Base-by-base conservation (phyloP, 1,139 yeast species). In the Meyerozyma guilliermondii region DNA sequence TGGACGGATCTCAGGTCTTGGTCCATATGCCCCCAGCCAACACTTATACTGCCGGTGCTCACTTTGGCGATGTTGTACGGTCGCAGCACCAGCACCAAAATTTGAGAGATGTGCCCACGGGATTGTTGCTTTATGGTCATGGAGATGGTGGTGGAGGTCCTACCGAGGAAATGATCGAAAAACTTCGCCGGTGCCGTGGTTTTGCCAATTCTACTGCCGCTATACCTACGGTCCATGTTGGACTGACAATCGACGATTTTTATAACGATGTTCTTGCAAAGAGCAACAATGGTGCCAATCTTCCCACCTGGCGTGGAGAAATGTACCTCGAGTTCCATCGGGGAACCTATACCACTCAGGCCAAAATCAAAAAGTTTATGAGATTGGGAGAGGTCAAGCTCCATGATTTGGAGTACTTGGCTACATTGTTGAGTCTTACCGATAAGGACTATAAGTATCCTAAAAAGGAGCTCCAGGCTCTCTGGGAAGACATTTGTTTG, bases 131-230 rank as follows among this genome's bases (percentile, higher is more conserved):
- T 42, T 92, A 80, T 55, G 98, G 98, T 34, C 81, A 85, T 54
- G 98, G 98, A 57, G 98, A 92, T 58, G 98, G 98, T 53, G 98
- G 98, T 48, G 98, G 98, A 50, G 98, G 98, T 5, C 98, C 98
- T 33, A 83, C 88, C 4, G 86, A 86, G 37, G 96, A 86, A 56
- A 91, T 89, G 96, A 58, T 92, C 49, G 97, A 92, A 59, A 89
- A 88, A 60, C 72, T 92, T 54, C 80, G 98, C 60, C 80, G 98
- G 54, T 84, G 92, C 60, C 77, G 98, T 56, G 97, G 97, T 16
- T 65, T 91, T 47, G 78, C 89, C 24, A 86, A 91, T 58, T 83
- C 84, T 9, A 82, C 83, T 18, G 95, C 91, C n/a, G 78, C 79
- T 40, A 74, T 80, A 48, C 98, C 98, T 6, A 76, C 87, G 2